phyloP scores from a whole-genome alignment of 768 basidiomycete genomes.

The Boletus insuetus region DNA sequence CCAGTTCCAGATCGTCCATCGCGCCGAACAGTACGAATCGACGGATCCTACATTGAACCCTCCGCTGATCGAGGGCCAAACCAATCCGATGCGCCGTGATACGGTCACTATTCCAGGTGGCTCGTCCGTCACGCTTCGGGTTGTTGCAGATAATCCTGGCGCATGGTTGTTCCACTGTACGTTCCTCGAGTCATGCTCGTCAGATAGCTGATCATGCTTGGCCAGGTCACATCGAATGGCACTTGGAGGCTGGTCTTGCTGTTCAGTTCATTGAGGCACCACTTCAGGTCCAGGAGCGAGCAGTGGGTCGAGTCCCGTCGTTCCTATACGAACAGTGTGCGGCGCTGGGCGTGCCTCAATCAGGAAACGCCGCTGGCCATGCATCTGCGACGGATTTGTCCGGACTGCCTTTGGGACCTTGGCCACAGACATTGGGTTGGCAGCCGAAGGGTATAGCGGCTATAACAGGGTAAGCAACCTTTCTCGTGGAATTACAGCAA shows the following conservation, averaged over 20 bases:
- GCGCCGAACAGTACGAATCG: slow-evolving; percentile 66
- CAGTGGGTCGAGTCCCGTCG: slow-evolving; percentile 48
- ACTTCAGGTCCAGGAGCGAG: slow-evolving; percentile 57
- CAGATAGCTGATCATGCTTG: background rate
- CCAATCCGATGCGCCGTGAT: slow-evolving; percentile 89
- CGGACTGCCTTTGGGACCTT: slow-evolving; percentile 69
- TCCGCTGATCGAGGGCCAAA: slow-evolving; percentile 69
- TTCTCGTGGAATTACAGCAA: background rate
- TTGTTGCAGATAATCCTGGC: slow-evolving; percentile 91
- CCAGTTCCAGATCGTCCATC: slow-evolving; percentile 77
- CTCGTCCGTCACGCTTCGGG: slow-evolving; percentile 69
- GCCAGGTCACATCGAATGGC: slow-evolving; percentile 83
- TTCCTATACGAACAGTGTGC: slow-evolving; percentile 71
- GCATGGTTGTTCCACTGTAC: slow-evolving; percentile 82
- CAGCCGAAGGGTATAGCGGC: slow-evolving; percentile 69
- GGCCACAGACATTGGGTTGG: slow-evolving; percentile 71
- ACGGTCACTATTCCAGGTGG: slow-evolving; percentile 74
- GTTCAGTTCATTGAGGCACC: slow-evolving; percentile 85
- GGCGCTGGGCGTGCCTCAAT: slow-evolving; percentile 50
- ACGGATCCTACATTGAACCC: slow-evolving; percentile 78
- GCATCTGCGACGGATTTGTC: slow-evolving; percentile 64
- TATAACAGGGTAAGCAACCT: slow-evolving; percentile 58
- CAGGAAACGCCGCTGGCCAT: slow-evolving; percentile 88
- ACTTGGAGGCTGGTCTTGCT: slow-evolving; percentile 81
- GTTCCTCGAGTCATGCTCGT: slow-evolving; percentile 25